Evolutionary conservation across 257 asterid genomes (phyloP), one percentile per base, ranked within the genome.

Genomic region (Lithospermum erythrorhizon): DNA sequence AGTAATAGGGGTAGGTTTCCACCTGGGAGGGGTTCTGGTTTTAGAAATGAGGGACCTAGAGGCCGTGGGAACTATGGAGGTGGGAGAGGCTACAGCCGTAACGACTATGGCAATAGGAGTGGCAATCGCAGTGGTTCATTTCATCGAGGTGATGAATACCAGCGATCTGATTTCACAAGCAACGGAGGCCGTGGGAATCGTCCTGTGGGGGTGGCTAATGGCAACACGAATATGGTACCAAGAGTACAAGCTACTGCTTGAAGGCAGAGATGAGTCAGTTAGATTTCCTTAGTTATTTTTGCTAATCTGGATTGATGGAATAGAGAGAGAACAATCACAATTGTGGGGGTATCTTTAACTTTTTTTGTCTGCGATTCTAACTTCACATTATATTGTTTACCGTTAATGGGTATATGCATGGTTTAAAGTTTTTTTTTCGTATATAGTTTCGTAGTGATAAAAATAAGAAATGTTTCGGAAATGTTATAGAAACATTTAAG

Each of bases 51-150:
- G 21, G 97, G 93, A 58, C 68, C 49, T 21, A 82, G 95, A 70
- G 96, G 94, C 6, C 93, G 96, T 21, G 94, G 87, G 7, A 73
- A 69, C 73, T 84, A 76, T 53, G 90, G 81, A 55, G 87, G 95
- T 59, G 81, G 87, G 58, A 75, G 94, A 70, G 77, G 83, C 24
- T 83, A 78, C 75, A 73, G 66, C 66, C 77, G 94, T 65, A 81
- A 76, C 59, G 96, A 85, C 58, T 85, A 73, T 62, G 72, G 69
- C 37, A 72, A 75, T 78, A 76, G 91, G 65, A 85, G 85, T 49
- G 82, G 86, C 53, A 80, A 68, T 56, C 78, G 90, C 15, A 86
- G 84, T n/a, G 90, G 81, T 58, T 76, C 85, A 21, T 65, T 82
- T 32, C 80, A 72, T 57, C 85, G 88, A 27, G 73, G 73, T 6